Conservation (phyloP, 148 eudicot genomes). For the Spergularia marina region DNA sequence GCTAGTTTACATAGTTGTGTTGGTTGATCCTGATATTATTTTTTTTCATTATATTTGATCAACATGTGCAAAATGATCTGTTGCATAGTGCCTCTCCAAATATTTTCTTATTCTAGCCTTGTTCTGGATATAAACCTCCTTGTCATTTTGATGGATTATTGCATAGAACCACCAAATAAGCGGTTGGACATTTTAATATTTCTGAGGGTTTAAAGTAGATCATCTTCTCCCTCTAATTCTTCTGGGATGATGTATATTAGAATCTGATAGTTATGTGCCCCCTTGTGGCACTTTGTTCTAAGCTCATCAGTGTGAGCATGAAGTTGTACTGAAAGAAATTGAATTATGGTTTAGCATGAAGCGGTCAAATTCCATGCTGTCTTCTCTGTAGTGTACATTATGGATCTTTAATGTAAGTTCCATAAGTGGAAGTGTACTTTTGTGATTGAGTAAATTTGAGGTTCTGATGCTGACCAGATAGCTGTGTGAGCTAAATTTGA, state of each 20-base stretch:
- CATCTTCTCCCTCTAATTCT: not conserved
- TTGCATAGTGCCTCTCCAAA: not conserved
- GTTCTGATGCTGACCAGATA: too few species aligned
- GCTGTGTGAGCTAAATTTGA: too few species aligned
- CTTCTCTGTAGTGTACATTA: not conserved
- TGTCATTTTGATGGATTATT: not conserved
- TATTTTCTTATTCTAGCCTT: not conserved
- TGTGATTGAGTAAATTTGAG: too few species aligned
- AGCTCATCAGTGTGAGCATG: not conserved
- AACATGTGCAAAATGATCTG: not conserved
- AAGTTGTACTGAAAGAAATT: not conserved
- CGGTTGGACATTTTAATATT: not conserved
- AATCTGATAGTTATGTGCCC: slow-evolving; percentile 40
- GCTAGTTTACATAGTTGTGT: not conserved
- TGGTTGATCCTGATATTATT: not conserved
- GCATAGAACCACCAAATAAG: not conserved
- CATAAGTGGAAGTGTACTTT: too few species aligned
- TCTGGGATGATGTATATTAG: slow-evolving; percentile 47
- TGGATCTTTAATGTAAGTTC: not conserved
- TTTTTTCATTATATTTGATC: not conserved
- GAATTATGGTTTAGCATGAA: not conserved
- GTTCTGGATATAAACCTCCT: too few species aligned
- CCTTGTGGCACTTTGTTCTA: slow-evolving; percentile 27
- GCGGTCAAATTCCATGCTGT: not conserved
- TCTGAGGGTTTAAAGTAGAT: not conserved